Conservation (phyloP, 2,329 filamentous ascomycete species). For the Dactylellina leptospora region DNA sequence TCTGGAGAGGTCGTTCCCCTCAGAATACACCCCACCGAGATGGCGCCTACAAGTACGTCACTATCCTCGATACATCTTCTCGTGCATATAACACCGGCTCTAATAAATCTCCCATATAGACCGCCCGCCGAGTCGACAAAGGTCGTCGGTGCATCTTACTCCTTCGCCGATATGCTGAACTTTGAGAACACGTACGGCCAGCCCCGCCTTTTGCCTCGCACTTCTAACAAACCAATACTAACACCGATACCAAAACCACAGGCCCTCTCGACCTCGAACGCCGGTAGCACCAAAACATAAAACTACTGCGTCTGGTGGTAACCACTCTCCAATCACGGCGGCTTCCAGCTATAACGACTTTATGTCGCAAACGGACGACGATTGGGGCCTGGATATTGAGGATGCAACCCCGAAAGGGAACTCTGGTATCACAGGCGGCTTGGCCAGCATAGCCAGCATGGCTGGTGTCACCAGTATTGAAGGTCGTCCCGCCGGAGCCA, state of each 20-base stretch:
- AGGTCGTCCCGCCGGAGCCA: conserved; percentile 33
- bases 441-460: conserved; percentile 50
- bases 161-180: conserved; percentile 92
- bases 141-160: conserved; percentile 93
- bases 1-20: conserved; percentile 75
- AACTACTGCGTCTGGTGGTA: conserved; percentile 62
- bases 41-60: conserved; percentile 65
- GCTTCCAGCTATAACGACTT: conserved; percentile 81
- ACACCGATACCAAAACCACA: background rate
- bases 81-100: background rate
- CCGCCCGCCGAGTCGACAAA: conserved; percentile 55
- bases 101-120: conserved; percentile 36
- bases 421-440: conserved; percentile 28
- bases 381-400: conserved; percentile 78
- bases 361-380: conserved; percentile 80
- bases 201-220: background rate
- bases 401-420: conserved; percentile 62
- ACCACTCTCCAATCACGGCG: conserved; percentile 60
- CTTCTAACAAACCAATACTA: background rate
- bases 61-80: conserved; percentile 5
- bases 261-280: conserved; percentile 56
- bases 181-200: conserved; percentile 75
- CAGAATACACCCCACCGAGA: conserved; percentile 66
- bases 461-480: conserved; percentile 51
- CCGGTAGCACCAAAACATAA: conserved; percentile 66